Evolutionary conservation across 805 yeast genomes (phyloP).

Genomic region (Cyberlindnera misumaiensis): DNA sequence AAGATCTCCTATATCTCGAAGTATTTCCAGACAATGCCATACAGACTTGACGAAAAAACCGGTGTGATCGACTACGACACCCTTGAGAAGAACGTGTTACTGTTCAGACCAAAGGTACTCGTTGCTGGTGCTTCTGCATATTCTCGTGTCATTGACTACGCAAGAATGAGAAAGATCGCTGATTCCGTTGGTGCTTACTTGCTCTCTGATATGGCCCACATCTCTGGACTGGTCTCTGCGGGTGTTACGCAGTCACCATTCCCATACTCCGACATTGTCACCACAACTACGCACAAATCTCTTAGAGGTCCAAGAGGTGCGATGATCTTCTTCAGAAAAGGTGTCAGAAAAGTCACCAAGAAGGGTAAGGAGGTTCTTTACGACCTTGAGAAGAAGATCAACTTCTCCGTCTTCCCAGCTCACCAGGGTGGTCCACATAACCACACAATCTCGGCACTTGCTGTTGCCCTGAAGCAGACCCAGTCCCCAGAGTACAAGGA

Average conservation of each 20-base stretch:
- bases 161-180: constrained; percentile 84
- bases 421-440: constrained; percentile 99
- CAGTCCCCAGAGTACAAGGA: constrained; percentile 78
- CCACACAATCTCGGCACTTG: constrained; percentile 93
- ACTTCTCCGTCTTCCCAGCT: constrained; percentile 97
- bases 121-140: constrained; percentile 98
- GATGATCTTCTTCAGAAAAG: constrained; percentile 94
- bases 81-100: constrained; percentile 70
- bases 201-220: constrained; percentile 95
- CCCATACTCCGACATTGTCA: constrained; percentile 89
- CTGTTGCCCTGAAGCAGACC: constrained; percentile 92
- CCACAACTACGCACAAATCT: constrained; percentile 96
- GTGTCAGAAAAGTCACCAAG: constrained; percentile 75
- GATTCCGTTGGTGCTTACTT: constrained; percentile 91
- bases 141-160: constrained; percentile 84
- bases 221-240: constrained; percentile 92
- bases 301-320: constrained; percentile 99
- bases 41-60: constrained; percentile 77
- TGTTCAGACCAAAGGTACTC: constrained; percentile 90
- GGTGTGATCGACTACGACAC: constrained; percentile 91
- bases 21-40: constrained; percentile 97
- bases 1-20: constrained; percentile 90
- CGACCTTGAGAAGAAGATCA: constrained; percentile 86
- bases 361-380: constrained; percentile 79
- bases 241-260: constrained; percentile 92